Percentiles rank a stretch among this genome's conserved stretches.
Evolutionary conservation across 495 filamentous ascomycete genomes (phyloP).

Genomic region (Xylaria castorea): DNA sequence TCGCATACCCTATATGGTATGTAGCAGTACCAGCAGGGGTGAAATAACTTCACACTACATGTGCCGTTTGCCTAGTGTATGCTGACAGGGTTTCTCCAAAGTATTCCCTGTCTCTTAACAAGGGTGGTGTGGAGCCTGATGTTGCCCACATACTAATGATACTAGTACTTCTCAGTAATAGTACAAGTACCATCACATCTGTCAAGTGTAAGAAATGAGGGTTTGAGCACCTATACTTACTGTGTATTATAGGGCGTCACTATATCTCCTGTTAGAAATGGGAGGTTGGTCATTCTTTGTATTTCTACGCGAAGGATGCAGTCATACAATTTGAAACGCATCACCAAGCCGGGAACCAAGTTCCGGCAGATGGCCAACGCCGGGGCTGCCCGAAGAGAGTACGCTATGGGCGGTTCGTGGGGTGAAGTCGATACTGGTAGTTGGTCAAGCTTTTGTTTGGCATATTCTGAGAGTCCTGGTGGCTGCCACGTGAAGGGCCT

Average conservation of each 20-base stretch:
- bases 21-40: conserved; percentile 6
- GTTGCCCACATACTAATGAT: conserved; percentile 15
- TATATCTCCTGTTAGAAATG: not conserved
- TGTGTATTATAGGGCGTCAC: conserved; percentile 24
- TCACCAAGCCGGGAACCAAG: conserved; percentile 26
- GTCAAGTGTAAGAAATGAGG: not conserved
- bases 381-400: conserved; percentile 20
- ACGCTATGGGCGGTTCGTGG: conserved; percentile 5
- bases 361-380: conserved; percentile 28
- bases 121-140: conserved; percentile 19
- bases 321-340: conserved; percentile 30
- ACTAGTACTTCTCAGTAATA: not conserved
- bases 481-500: conserved; percentile 19
- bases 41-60: conserved; percentile 5
- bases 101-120: not conserved
- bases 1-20: not conserved
- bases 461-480: conserved; percentile 10
- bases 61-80: conserved; percentile 10
- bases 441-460: conserved; percentile 15
- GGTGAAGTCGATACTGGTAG: conserved; percentile 7
- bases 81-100: conserved; percentile 25
- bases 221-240: conserved; percentile 22
- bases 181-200: not conserved
- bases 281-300: conserved; percentile 12
- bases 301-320: conserved; percentile 29